phyloP scores from a whole-genome alignment of 1,284 basidiomycete species.

The Bondarzewia mesenterica region DNA sequence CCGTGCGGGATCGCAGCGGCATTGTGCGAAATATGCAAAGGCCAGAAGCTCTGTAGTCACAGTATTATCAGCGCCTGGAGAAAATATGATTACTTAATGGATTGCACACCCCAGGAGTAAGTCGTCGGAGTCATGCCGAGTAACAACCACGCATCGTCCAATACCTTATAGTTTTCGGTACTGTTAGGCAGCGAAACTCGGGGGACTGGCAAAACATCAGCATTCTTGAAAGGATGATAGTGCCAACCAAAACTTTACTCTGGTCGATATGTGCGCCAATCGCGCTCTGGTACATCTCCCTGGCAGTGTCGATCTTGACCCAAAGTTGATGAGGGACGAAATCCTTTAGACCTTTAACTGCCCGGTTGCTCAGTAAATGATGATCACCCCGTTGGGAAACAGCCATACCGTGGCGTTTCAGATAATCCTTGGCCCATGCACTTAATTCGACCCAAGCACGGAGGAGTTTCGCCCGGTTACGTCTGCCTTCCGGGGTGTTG shows the following conservation, averaged over 20 bases:
- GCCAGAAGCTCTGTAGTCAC: constrained; percentile 48
- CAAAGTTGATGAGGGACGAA: constrained; percentile 27
- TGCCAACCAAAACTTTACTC: too few relatives aligned
- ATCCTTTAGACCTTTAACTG: constrained; percentile 32
- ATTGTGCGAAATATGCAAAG: constrained; percentile 73
- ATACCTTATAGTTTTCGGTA: constrained; percentile 28
- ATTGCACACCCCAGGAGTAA: constrained; percentile 48
- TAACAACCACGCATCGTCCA: constrained; percentile 32
- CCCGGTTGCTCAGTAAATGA: not conserved
- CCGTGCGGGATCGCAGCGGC: constrained; percentile 61
- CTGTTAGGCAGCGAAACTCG: constrained; percentile 37
- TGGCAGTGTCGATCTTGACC: constrained; percentile 49
- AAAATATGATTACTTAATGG: constrained; percentile 1
- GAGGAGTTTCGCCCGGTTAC: constrained; percentile 52
- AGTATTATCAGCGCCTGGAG: not conserved
- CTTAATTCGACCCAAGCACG: constrained; percentile 70
- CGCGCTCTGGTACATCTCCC: constrained; percentile 61
- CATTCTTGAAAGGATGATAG: too few relatives aligned
- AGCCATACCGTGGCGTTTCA: constrained; percentile 26
- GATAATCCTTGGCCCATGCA: constrained; percentile 56
- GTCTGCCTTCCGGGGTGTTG: constrained; percentile 33
- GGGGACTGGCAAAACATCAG: constrained; percentile 14
- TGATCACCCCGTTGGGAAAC: constrained; percentile 9
- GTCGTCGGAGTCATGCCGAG: constrained; percentile 60
- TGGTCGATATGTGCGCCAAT: constrained; percentile 72